These are phyloP conservation scores for Boechera stricta DNA, from an alignment of 345 rosid species.

Conservation along the genomic window DNA sequence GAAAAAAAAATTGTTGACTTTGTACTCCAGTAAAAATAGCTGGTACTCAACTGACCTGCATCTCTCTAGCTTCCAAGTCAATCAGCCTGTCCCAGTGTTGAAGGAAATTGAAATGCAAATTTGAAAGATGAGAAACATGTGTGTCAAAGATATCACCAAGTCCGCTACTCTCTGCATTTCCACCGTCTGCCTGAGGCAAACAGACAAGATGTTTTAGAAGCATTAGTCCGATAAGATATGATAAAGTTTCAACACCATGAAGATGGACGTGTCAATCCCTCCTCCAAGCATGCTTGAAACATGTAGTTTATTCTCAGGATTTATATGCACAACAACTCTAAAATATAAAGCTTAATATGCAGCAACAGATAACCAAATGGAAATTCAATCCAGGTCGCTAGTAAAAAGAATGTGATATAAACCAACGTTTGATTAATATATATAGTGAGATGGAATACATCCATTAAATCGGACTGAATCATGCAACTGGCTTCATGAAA, in stretches of 20 bases:
- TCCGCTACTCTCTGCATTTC: constrained; percentile 77
- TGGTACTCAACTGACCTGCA: constrained; percentile 58
- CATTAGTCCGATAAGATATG: constrained; percentile 13
- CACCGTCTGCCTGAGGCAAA: constrained; percentile 85
- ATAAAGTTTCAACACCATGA: constrained; percentile 29
- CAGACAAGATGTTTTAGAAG: constrained; percentile 25
- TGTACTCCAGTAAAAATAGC: constrained; percentile 9
- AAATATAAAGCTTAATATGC: constrained; percentile 14
- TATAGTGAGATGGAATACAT: background rate
- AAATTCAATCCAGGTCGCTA: constrained; percentile 1
- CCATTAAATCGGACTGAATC: constrained; percentile 6
- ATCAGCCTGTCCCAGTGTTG: constrained; percentile 80
- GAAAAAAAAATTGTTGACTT: background rate
- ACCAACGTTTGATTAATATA: constrained; percentile 5
- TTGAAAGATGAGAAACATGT: constrained; percentile 69
- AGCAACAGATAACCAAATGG: constrained; percentile 16
- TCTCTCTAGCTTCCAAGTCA: constrained; percentile 91
- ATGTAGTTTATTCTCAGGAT: constrained; percentile 16
- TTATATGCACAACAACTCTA: constrained; percentile 15
- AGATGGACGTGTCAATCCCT: constrained; percentile 21
- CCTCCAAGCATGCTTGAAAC: constrained; percentile 18
- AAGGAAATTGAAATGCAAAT: constrained; percentile 66
- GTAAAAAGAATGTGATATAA: constrained; percentile 19
- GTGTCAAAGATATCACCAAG: constrained; percentile 77
- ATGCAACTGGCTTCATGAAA: constrained; percentile 13